Percentiles rank a stretch among this genome's conserved stretches.
Conservation (phyloP, 2,329 filamentous ascomycete species). For the Cladosporium sp. region DNA sequence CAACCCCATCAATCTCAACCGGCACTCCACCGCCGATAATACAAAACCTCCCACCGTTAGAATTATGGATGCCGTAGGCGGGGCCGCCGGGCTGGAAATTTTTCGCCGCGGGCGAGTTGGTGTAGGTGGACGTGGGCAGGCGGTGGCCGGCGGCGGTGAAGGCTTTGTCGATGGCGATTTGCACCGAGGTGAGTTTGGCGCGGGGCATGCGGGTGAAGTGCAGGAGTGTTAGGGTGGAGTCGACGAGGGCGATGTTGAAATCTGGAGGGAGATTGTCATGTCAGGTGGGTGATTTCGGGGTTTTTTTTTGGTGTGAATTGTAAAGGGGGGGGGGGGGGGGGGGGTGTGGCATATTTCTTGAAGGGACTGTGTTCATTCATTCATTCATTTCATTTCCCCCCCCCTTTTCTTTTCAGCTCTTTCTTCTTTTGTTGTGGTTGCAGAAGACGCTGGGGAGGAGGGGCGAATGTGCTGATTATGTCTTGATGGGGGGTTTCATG, state of each 20-base stretch:
- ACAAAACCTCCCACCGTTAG: constrained; percentile 56
- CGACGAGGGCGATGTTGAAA: constrained; percentile 54
- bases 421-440: not conserved
- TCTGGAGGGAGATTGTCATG: constrained; percentile 36
- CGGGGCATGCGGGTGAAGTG: constrained; percentile 53
- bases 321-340: too few species aligned
- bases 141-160: constrained; percentile 60
- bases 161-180: constrained; percentile 65
- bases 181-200: constrained; percentile 57
- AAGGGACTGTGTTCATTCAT: too few species aligned
- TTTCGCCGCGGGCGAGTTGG: constrained; percentile 40
- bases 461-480: not conserved
- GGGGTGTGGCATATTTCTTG: too few species aligned
- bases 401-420: too few species aligned
- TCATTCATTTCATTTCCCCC: too few species aligned
- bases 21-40: constrained; percentile 58
- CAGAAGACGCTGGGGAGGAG: not conserved
- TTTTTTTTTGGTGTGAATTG: too few species aligned
- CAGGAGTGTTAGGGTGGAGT: constrained; percentile 49
- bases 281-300: too few species aligned
- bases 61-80: constrained; percentile 55
- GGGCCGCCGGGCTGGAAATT: constrained; percentile 56
- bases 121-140: constrained; percentile 55
- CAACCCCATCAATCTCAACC: constrained; percentile 51
- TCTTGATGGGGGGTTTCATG: too few species aligned